Evolutionary conservation across 768 basidiomycete genomes (phyloP).

Genomic region (Omphalotus guepiniiformis): DNA sequence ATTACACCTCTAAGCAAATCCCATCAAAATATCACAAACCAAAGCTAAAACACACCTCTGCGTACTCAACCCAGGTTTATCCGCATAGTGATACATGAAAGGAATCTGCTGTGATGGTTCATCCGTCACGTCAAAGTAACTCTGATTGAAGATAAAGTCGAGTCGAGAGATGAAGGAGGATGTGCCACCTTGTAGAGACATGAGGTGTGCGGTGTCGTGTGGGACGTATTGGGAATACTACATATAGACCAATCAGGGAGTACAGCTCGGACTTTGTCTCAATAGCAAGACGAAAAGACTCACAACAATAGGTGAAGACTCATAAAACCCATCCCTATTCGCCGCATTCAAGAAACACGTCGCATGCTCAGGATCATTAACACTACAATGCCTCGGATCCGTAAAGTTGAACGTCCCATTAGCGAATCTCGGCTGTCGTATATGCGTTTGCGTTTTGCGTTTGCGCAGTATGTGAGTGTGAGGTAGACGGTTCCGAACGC

Average conservation of each 20-base stretch:
- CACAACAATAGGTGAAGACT: conserved; percentile 60
- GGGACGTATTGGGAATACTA: conserved; percentile 64
- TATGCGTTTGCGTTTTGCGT: no score
- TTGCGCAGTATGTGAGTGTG: no score
- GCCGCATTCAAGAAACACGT: conserved; percentile 58
- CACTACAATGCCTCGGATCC: conserved; percentile 63
- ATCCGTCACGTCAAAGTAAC: conserved; percentile 59
- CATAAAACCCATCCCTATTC: conserved; percentile 61
- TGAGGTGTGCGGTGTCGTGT: conserved; percentile 60
- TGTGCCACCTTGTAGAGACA: conserved; percentile 56
- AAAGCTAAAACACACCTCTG: no score
- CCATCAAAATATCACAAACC: no score
- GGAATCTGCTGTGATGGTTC: conserved; percentile 68
- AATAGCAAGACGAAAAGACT: conserved; percentile 14
- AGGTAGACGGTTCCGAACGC: no score
- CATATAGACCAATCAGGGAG: conserved; percentile 1
- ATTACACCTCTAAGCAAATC: no score
- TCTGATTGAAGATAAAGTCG: conserved; percentile 55
- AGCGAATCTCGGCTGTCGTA: conserved; percentile 51
- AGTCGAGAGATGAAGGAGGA: conserved; percentile 50
- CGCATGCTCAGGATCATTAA: conserved; percentile 52
- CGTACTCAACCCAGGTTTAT: conserved; percentile 55
- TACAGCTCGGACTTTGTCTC: background rate
- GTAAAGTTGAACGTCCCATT: conserved; percentile 60
- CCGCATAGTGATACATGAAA: conserved; percentile 68